Base-by-base conservation (phyloP, 495 filamentous ascomycete species). In the Tuber melanosporum region DNA sequence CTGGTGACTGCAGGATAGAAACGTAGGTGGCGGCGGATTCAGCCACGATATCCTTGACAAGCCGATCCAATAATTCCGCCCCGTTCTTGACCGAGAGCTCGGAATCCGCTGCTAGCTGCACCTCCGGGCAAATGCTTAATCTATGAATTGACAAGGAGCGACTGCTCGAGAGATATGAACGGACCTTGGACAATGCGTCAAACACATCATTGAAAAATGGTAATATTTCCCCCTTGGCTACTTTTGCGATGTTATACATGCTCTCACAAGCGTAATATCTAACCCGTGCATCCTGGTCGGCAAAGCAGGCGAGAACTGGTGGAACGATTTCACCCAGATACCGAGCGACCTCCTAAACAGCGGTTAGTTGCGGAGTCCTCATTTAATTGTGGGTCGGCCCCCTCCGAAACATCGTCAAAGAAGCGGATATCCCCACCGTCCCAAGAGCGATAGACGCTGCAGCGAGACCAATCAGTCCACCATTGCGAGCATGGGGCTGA, bases 191-290 rank as follows among this genome's bases (percentile, higher is more conserved):
- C 66, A 99, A 84, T 17, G 95, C 94, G 85, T 98, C 96, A 83
- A 99, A 99, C 69, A 98, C 94, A 73, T 98, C 91, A 84, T 99
- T 98, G 86, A 98, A 99, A 86, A 97, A 98, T 36, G 94, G 88
- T 77, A 98, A 84, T 22, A 81, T 95, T 84, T 99, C 96, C 70
- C 96, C 96, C 84, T 99, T 99, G 39, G 96, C 95, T 14, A 98
- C 95, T 86, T 99, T 99, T 78, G 96, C 94, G 82, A 99, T 98
- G 82, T 99, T 99, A 84, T 99, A 99, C 96, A 99, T 99, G 85
- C 94, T 95, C 88, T 99, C 96, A 86, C 96, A 99, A 71, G 96
- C 96, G 85, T 99, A 99, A 84, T 99, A 99, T 74, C 96, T 90
- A 26, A 99, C 96, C 73, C 96, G 89, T 36, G 96, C 96, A 91